Conservation (phyloP, 2,329 filamentous ascomycete genomes). For the Alternaria brassicicola region DNA sequence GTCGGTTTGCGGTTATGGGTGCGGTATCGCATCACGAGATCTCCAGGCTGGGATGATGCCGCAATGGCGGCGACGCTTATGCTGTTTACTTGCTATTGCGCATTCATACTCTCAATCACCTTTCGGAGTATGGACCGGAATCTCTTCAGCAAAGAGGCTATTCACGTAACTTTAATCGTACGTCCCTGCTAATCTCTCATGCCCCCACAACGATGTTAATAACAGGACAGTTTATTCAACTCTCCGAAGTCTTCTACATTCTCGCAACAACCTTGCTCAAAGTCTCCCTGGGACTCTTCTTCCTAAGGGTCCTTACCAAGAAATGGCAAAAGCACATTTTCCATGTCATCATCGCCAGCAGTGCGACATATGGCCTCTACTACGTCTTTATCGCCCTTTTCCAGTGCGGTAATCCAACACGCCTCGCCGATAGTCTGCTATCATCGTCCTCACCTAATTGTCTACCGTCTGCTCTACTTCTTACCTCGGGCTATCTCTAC, state of each 20-base stretch:
- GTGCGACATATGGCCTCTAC: constrained; percentile 30
- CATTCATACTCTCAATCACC: constrained; percentile 26
- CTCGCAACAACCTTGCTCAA: constrained; percentile 58
- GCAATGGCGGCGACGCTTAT: constrained; percentile 38
- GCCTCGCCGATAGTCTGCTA: constrained; percentile 29
- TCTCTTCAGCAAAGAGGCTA: constrained; percentile 19
- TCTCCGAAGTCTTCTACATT: constrained; percentile 59
- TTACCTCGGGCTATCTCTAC: constrained; percentile 41
- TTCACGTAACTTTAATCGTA: constrained; percentile 31
- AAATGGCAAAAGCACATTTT: constrained; percentile 35
- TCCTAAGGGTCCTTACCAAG: constrained; percentile 42
- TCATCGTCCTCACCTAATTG: constrained; percentile 23
- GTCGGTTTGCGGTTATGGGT: constrained; percentile 44
- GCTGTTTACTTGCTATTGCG: constrained; percentile 34
- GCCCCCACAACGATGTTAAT: constrained; percentile 1
- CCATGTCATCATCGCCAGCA: constrained; percentile 1
- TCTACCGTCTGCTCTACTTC: constrained; percentile 28
- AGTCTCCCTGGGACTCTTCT: constrained; percentile 46
- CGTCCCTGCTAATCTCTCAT: neutral
- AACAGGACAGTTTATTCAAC: constrained; percentile 34
- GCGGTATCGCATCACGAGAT: constrained; percentile 40
- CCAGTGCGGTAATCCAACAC: constrained; percentile 38
- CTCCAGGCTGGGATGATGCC: constrained; percentile 44
- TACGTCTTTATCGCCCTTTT: constrained; percentile 41
- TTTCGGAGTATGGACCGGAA: constrained; percentile 12